Conservation (phyloP, 2,329 filamentous ascomycete genomes). For the Alternaria atra region DNA sequence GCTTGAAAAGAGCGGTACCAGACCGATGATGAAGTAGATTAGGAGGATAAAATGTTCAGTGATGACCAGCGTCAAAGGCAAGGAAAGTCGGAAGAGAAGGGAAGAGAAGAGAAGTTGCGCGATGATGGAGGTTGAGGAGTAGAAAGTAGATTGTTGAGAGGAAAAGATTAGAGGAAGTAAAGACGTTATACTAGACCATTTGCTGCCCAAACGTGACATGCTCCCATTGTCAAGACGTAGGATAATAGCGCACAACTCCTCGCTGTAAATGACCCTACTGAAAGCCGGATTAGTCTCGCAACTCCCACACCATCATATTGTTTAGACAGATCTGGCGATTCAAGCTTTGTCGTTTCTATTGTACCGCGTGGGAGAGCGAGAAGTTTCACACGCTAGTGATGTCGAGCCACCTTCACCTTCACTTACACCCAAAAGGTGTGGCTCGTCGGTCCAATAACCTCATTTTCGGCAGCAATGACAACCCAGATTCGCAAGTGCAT, state of each 20-base stretch:
- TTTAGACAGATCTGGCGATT: not conserved
- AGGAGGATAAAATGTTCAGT: not conserved
- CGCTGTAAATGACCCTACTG: not conserved
- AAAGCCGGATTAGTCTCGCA: not conserved
- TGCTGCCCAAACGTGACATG: not conserved
- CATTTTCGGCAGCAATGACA: not conserved
- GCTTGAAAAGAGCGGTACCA: conserved; percentile 3
- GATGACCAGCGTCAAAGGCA: conserved; percentile 16
- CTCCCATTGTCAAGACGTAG: conserved; percentile 6
- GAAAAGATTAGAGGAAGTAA: not conserved
- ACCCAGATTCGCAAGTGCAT: not conserved
- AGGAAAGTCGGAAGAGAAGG: not conserved
- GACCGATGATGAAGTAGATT: not conserved
- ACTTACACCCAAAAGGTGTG: not conserved
- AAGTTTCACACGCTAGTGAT: not conserved
- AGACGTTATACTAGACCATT: not conserved
- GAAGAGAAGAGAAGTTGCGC: not conserved
- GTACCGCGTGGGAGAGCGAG: not conserved
- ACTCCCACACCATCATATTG: not conserved
- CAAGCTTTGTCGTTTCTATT: not conserved
- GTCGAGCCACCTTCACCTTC: conserved; percentile 5
- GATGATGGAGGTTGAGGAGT: not conserved
- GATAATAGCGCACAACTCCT: conserved; percentile 4
- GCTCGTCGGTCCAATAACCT: not conserved
- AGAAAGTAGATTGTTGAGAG: not conserved